Base-by-base conservation (phyloP, 495 filamentous ascomycete genomes). In the Penicillium atrosanguineum region DNA sequence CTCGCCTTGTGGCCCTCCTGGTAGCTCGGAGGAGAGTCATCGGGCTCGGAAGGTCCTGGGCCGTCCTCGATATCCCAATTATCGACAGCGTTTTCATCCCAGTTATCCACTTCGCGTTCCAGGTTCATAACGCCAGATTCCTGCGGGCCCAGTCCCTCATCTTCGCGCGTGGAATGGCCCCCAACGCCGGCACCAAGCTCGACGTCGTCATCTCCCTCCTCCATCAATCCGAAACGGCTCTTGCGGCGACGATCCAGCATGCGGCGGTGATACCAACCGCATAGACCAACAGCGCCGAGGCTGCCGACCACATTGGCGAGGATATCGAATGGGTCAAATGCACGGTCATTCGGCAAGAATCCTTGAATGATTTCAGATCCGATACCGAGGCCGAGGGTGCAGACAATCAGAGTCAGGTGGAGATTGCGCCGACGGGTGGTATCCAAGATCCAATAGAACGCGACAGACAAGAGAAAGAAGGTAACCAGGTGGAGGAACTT, bases 371-470 rank as follows among this genome's bases (percentile, higher is more conserved):
- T 77, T 68, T 97, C 94, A 44, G 90, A 95, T 45, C 89, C 90
- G 57, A 96, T 65, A 28, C 89, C 87, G 0, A 94, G 79, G 20
- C 78, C 72, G 31, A 81, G 70, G 9, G 90, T 94, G 72, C 87
- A 89, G 53, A 91, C 78, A 15, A 90, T 56, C n/a, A 97, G 72
- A 20, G 92, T 96, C 44, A 96, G 68, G 67, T 97, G 88, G 15
- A 95, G 73, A 19, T 83, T 85, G 52, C 93, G 87, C 28, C 91
- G 83, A 44, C 95, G 88, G 44, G 85, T 84, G 40, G 92, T 91
- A 64, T 99, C 94, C 62, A 96, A 70, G 63, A 95, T 87, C 92
- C 93, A 99, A 84, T 99, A 99, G 81, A 97, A 97, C 61, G 78
- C 75, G 36, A 89, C 57, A 12, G 95, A 93, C 21, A 99, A 76